Percentiles rank a stretch among this genome's conserved stretches.
These are phyloP conservation scores for Puccinia novopanici DNA, from an alignment of 1,284 basidiomycete species.

Conservation along the genomic window DNA sequence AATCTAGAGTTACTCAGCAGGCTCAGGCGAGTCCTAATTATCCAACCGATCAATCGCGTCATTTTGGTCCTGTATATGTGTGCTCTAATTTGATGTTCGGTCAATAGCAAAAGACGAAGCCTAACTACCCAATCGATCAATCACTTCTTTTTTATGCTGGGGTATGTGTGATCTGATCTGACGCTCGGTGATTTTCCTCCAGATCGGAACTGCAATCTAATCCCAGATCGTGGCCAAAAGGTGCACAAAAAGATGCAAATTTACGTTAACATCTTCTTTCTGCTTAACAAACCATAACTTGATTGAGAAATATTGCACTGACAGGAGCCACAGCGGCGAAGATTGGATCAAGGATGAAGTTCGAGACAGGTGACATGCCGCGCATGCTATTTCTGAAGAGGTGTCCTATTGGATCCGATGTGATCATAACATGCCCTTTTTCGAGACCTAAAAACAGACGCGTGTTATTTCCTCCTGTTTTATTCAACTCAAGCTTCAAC, in stretches of 20 bases:
- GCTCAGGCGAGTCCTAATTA: too few relatives aligned
- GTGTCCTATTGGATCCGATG: constrained; percentile 70
- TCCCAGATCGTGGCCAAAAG: background rate
- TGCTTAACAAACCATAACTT: background rate
- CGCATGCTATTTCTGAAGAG: constrained; percentile 72
- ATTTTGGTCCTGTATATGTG: too few relatives aligned
- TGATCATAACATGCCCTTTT: constrained; percentile 74
- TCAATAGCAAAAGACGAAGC: background rate
- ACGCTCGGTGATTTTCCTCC: constrained; percentile 22
- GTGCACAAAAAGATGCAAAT: background rate
- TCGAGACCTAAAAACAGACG: constrained; percentile 65
- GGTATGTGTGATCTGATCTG: constrained; percentile 34
- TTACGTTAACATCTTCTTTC: background rate
- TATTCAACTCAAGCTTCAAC: background rate
- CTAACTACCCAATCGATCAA: constrained; percentile 16
- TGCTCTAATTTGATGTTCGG: too few relatives aligned
- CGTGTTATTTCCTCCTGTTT: background rate
- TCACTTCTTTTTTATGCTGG: constrained; percentile 37
- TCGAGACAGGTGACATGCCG: constrained; percentile 66
- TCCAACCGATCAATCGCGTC: too few relatives aligned
- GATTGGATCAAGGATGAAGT: constrained; percentile 44
- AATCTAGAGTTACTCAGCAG: too few relatives aligned
- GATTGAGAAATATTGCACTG: background rate
- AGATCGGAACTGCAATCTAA: constrained; percentile 43
- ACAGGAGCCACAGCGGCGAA: constrained; percentile 33